Percentiles rank a stretch among this genome's conserved stretches.
Conservation (phyloP, 148 eudicot genomes). For the Rhododendron ferrugineum region DNA sequence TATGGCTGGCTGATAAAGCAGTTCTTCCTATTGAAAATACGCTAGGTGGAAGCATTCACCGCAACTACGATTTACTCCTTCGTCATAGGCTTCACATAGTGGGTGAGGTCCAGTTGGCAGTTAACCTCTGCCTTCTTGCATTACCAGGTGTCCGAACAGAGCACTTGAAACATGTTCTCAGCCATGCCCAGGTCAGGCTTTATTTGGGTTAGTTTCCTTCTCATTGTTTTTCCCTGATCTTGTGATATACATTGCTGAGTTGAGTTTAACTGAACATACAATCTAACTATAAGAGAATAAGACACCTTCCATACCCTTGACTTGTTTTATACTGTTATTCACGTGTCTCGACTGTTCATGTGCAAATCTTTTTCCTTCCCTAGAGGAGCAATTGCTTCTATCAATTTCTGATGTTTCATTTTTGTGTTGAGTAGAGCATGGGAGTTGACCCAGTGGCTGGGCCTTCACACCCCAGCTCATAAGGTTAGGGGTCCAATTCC, state of each 20-base stretch:
- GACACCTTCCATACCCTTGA: neutral
- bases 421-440: neutral
- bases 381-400: neutral
- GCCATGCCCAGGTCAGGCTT: conserved; percentile 51
- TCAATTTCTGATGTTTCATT: neutral
- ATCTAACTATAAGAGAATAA: neutral
- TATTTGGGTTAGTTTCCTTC: neutral
- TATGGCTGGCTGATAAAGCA: conserved; percentile 56
- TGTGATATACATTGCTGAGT: neutral
- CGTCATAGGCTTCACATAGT: conserved; percentile 53
- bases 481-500: neutral
- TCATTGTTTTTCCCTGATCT: neutral
- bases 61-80: conserved; percentile 48
- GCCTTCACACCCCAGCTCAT: neutral
- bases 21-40: conserved; percentile 58
- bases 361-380: neutral
- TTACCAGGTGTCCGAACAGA: conserved; percentile 37
- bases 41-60: conserved; percentile 54
- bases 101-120: conserved; percentile 56
- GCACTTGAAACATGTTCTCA: conserved; percentile 37
- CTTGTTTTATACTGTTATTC: neutral
- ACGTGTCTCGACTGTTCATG: neutral
- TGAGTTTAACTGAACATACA: neutral
- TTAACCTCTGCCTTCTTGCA: conserved; percentile 48
- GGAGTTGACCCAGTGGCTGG: neutral